Evolutionary conservation across 2,329 filamentous ascomycete species (phyloP), one percentile per base, ranked within the genome.

Genomic region (Phaeomoniella chlamydospora): DNA sequence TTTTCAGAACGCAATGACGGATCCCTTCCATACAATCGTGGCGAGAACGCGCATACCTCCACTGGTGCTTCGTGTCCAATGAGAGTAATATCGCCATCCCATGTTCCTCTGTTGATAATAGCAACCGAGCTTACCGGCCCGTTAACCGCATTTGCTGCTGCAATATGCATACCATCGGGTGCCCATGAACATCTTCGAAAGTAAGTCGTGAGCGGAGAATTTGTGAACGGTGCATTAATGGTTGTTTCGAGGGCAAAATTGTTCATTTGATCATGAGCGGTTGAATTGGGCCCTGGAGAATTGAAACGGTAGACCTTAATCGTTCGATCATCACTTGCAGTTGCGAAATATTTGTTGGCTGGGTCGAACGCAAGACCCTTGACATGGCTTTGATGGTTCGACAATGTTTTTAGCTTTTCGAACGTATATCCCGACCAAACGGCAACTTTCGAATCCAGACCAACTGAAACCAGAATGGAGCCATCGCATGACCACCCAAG

Each of bases 331-430:
- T 98, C 90, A 60, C 86, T 94, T 2, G 92, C 87, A 0, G 92
- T 98, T 12, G 92, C 90, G 58, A 98, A 98, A 65, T 94, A 98
- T 55, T 96, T 98, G 64, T 96, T 96, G 30, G 90, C 90, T 1
- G 90, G 90, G 53, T 98, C 90, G 53, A 98, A 98, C 0, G 88
- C 94, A 49, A 98, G 92, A 42, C 92, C 90, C 57, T 98, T 98
- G 62, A 98, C 90, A 55, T 96, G 92, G 55, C 86, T 94, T 56
- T 93, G 85, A 58, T 98, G 90, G 39, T 87, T 80, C 2, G 86
- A 77, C 4, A 98, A 65, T 3, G 85, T 88, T 69, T 96, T 96
- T 45, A 98, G 70, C 62, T 93, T 96, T 62, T 98, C 90, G 48
- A 98, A 98, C 0, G 87, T 96, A 58, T 92, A 81, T 1, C 90